Percentiles rank a stretch among this genome's conserved stretches.
phyloP scores from a whole-genome alignment of 495 filamentous ascomycete species.

The Immersiella caudata region DNA sequence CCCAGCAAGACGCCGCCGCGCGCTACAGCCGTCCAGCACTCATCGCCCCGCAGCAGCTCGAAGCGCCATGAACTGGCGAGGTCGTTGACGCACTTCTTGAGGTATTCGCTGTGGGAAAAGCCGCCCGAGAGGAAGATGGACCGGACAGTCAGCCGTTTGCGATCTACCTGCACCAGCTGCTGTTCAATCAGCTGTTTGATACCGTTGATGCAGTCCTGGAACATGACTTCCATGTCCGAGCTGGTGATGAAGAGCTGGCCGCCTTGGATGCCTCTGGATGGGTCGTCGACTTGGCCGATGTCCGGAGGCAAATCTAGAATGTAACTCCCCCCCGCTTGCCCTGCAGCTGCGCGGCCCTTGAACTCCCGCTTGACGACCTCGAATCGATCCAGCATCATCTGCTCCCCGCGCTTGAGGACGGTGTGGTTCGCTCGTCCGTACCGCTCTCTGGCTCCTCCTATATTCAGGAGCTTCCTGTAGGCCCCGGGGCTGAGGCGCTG shows the following conservation, averaged over 20 bases:
- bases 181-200: slow-evolving; percentile 12
- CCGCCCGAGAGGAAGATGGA: slow-evolving; percentile 26
- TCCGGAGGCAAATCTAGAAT: slow-evolving; percentile 16
- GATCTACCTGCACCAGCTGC: slow-evolving; percentile 19
- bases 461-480: slow-evolving; percentile 8
- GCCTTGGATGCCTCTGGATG: not conserved
- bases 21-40: slow-evolving; percentile 23
- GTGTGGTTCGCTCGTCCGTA: slow-evolving; percentile 13
- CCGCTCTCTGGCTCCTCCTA: not conserved
- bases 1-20: slow-evolving; percentile 20
- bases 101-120: slow-evolving; percentile 22
- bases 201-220: slow-evolving; percentile 16
- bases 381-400: slow-evolving; percentile 19
- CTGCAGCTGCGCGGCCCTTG: slow-evolving; percentile 3
- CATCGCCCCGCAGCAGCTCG: slow-evolving; percentile 11
- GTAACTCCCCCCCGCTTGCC: not conserved
- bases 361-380: slow-evolving; percentile 22
- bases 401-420: slow-evolving; percentile 11
- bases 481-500: not conserved
- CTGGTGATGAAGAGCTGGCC: slow-evolving; percentile 18
- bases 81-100: slow-evolving; percentile 13
- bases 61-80: slow-evolving; percentile 8
- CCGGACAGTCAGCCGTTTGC: slow-evolving; percentile 2
- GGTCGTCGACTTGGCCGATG: slow-evolving; percentile 8
- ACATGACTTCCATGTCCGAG: slow-evolving; percentile 23